phyloP scores from a whole-genome alignment of 2,329 filamentous ascomycete species.

The Bipolaris victoriae region DNA sequence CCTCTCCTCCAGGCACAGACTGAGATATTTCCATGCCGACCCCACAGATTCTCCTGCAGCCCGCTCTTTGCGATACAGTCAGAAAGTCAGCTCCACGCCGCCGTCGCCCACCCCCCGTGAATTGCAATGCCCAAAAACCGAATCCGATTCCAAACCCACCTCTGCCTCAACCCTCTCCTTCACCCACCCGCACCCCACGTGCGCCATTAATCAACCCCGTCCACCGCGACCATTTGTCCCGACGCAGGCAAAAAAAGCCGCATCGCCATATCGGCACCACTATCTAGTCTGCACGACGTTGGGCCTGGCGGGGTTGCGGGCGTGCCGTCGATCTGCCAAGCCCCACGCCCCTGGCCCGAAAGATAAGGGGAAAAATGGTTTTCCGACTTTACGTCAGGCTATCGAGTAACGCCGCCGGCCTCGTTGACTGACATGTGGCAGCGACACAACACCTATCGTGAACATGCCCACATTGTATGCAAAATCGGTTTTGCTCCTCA shows the following conservation, averaged over 20 bases:
- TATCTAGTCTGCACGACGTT: conserved; percentile 32
- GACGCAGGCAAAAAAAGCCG: conserved; percentile 31
- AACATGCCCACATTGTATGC: background rate
- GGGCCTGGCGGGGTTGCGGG: conserved; percentile 31
- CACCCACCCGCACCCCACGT: conserved; percentile 33
- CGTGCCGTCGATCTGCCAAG: conserved; percentile 32
- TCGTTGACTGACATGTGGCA: conserved; percentile 19
- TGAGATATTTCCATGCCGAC: conserved; percentile 21
- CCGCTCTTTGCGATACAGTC: conserved; percentile 10
- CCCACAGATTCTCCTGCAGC: conserved; percentile 30
- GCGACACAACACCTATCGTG: conserved; percentile 9
- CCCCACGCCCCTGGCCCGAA: conserved; percentile 24
- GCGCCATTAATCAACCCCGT: conserved; percentile 18
- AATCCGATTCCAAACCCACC: background rate
- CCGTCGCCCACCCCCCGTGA: background rate
- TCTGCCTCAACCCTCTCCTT: conserved; percentile 18
- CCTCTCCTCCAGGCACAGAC: conserved; percentile 21
- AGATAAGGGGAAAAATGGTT: conserved; percentile 35
- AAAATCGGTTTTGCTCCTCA: background rate
- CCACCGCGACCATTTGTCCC: conserved; percentile 12
- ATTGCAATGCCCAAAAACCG: background rate
- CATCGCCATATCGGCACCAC: conserved; percentile 42
- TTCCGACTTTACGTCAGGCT: conserved; percentile 33
- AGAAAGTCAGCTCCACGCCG: conserved; percentile 10
- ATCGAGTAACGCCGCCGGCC: conserved; percentile 35